Evolutionary conservation across 257 asterid genomes (phyloP), one percentile per base, ranked within the genome.

Genomic region (Nicotiana undulata): DNA sequence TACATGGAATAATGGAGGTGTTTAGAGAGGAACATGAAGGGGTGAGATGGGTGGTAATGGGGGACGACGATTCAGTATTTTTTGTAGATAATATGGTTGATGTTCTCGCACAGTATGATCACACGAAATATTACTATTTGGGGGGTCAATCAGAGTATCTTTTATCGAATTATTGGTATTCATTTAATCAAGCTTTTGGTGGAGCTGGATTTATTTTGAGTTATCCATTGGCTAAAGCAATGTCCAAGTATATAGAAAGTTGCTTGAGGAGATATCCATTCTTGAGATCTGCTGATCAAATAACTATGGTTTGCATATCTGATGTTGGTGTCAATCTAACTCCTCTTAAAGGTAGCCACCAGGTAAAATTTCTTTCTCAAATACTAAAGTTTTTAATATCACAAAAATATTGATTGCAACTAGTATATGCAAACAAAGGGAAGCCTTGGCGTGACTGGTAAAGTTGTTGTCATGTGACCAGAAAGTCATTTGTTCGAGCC

Each of bases 171-270:
- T 82, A 58, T 55, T 87, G 90, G 90, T 90, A 61, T 81, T 87
- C 89, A 5, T 93, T 88, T 29, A 80, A 87, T 24, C 93, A 89
- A 70, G 97, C 85, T 1, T 93, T 89, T 46, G 98, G 98, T 0
- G 98, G 98, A 44, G 98, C 90, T 6, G 98, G 97, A 3, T 81
- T 92, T 18, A 86, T 88, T 6, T 37, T 92, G 82, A 93, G 98
- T 58, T 90, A 85, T 34, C 90, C 94, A 18, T 79, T 92, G 49
- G 98, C 89, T 0, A 87, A 81, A 79, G 92, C 94, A 3, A 40
- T 93, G 51, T 89, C 89, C 0, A 56, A 65, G 3, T 90, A 87
- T 29, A 81, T 92, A 85, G 88, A 89, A 9, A 66, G 63, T 66
- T 92, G 96, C 61, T 77, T 93, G 1, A 81, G 86, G 81, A 82